Conservation (phyloP, 257 asterid genomes). For the Striga asiatica region DNA sequence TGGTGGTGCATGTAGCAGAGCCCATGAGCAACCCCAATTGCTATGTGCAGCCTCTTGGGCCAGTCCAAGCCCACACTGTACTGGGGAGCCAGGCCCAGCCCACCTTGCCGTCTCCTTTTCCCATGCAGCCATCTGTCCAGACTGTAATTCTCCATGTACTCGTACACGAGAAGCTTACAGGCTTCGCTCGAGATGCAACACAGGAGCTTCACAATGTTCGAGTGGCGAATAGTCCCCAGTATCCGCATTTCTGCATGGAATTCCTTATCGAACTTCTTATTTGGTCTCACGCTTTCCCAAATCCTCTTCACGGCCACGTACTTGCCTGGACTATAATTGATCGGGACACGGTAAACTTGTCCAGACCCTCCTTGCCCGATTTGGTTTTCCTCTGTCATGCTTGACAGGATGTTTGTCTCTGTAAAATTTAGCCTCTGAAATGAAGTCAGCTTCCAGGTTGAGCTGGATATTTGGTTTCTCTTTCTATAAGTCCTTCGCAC, state of each 20-base stretch:
- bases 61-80: constrained; percentile 31
- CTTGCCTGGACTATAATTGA: constrained; percentile 25
- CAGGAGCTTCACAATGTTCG: constrained; percentile 66
- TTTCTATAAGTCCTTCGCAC: constrained; percentile 34
- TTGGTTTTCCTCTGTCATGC: constrained; percentile 38
- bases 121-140: constrained; percentile 71
- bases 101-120: constrained; percentile 17
- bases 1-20: constrained; percentile 51
- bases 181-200: constrained; percentile 60
- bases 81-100: constrained; percentile 25
- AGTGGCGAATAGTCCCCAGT: constrained; percentile 57
- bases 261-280: constrained; percentile 50
- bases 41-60: constrained; percentile 48
- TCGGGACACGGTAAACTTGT: constrained; percentile 55
- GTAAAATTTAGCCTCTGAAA: constrained; percentile 70
- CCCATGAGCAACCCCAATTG: constrained; percentile 49
- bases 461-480: constrained; percentile 22
- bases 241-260: constrained; percentile 69
- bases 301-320: constrained; percentile 76
- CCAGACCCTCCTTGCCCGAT: constrained; percentile 93
- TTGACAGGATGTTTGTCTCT: constrained; percentile 41
- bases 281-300: constrained; percentile 33
- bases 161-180: constrained; percentile 68
- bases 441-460: constrained; percentile 71
- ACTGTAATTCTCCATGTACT: constrained; percentile 69